Evolutionary conservation across 1,284 basidiomycete genomes (phyloP), one percentile per base, ranked within the genome.

Genomic region (Microstroma glucosiphilum): DNA sequence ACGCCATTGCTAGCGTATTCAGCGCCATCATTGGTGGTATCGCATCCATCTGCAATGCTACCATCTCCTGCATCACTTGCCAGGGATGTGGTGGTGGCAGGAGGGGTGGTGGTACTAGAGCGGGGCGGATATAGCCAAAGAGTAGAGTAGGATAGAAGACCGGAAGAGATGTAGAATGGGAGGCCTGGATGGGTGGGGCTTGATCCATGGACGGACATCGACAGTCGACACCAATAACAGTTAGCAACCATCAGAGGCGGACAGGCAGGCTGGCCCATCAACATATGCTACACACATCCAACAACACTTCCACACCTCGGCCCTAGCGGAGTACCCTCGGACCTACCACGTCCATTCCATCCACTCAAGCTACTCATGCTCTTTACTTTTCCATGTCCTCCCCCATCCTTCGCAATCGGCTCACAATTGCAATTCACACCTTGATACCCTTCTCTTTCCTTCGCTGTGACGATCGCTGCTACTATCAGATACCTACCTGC

Each of bases 1-100:
- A 48, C 46, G 46, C 46, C 46, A 48, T 48, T 23, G 46, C 46
- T 3, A 23, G n/a, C 46, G 46, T 48, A n/a, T 48, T 48, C 46
- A n/a, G n/a, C n/a, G 46, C 46, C 46, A 48, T 48, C 46, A 48
- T 48, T 12, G 46, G 46, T 23, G 30, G 30, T 4, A 37, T 37
- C 30, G 30, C 30, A 37, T 37, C 30, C 30, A 37, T 37, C 30
- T 37, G 30, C 30, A 37, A 37, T 9, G 30, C 30, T 37, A 37
- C 30, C 30, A 37, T 37, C 9, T 37, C 30, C 4, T 48, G 46
- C 46, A 48, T 48, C 46, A 48, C 46, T 12, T 48, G 46, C 46
- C 3, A 48, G 3, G 46, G 46, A n/a, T 48, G 46, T 23, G 46
- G 46, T n/a, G 46, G 46, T n/a, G 46, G 46, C 4, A n/a, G 11